Base-by-base conservation (phyloP, 495 filamentous ascomycete species). In the Podospora bellae-mahoneyi region DNA sequence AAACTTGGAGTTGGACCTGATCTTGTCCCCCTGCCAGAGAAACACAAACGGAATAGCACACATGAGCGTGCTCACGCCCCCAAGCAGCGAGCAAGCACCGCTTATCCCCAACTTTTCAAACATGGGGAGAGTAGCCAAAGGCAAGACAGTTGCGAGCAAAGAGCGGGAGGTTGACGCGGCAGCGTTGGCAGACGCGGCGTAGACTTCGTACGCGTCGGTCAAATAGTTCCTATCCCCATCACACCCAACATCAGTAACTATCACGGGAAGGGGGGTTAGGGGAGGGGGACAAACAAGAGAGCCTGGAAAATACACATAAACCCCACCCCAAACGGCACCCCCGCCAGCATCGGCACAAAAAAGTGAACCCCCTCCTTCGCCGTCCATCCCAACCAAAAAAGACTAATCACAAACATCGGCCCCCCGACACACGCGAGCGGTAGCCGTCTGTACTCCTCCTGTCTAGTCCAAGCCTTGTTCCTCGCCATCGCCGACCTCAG, bases 331-430 rank as follows among this genome's bases (percentile, higher is more conserved):
- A 92, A 93, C 1, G 88, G 78, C 10, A 92, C 72, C 0, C 89
- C 90, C 0, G 87, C 84, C 2, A 91, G 71, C 23, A 87, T 82
- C 0, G 90, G 90, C 3, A 87, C 85, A n/a, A 86, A 82, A 81
- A 87, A 92, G 66, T 85, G 83, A 10, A 91, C 80, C 20, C 71
- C 76, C 3, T 77, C 60, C 3, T 79, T 79, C 1, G 89, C 85
- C 3, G 88, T 85, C 87, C 88, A 92, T 20, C 85, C 91, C 16
- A 90, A 81, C 91, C 91, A 94, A 79, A 93, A 93, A 55, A 91
- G 78, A 20, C 80, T 81, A 48, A 88, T 74, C 2, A 83, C 84
- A 62, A 91, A 86, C 19, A 87, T 78, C 0, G 89, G 87, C 0
- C 89, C 90, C 0, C 86, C 88, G 5, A 91, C 64, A 69, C 85